Conservation (phyloP, 371 early-diverging fungal genomes). For the Mucor indicus region DNA sequence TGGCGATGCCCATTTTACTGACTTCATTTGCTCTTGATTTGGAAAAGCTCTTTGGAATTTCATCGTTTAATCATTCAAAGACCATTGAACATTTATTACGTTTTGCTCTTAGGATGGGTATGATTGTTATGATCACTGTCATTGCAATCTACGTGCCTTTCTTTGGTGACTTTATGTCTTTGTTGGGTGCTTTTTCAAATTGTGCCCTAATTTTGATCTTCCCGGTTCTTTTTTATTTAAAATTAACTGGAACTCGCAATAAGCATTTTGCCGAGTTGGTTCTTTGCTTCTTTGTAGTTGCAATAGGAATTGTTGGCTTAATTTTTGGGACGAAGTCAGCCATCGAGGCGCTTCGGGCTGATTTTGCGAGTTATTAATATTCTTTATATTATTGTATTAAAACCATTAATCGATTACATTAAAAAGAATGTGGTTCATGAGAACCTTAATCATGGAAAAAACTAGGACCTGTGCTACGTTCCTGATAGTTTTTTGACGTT, state of each 20-base stretch:
- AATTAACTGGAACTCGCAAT: constrained; percentile 52
- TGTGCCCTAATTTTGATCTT: constrained; percentile 66
- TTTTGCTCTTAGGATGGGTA: constrained; percentile 37
- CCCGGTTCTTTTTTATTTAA: constrained; percentile 65
- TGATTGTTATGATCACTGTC: constrained; percentile 40
- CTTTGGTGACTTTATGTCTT: constrained; percentile 72
- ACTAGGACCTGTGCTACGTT: too few species aligned
- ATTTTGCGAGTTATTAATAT: constrained; percentile 18
- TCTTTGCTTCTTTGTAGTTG: constrained; percentile 47
- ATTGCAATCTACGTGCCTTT: constrained; percentile 62
- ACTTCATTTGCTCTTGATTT: constrained; percentile 78
- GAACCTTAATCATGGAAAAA: too few species aligned
- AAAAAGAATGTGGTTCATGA: too few species aligned
- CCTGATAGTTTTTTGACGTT: too few species aligned
- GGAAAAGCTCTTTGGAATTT: constrained; percentile 51
- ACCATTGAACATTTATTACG: constrained; percentile 40
- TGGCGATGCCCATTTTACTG: constrained; percentile 80
- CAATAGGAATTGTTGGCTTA: constrained; percentile 59
- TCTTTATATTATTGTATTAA: too few species aligned
- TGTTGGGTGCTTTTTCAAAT: constrained; percentile 68
- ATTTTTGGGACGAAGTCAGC: constrained; percentile 63
- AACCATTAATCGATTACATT: too few species aligned
- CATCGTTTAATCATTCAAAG: constrained; percentile 22
- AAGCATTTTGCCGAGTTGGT: constrained; percentile 35
- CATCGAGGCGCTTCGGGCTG: constrained; percentile 44